Percentiles rank a stretch among this genome's conserved stretches.
Conservation (phyloP, 1,284 basidiomycete genomes). For the Papiliotrema terrestris region DNA sequence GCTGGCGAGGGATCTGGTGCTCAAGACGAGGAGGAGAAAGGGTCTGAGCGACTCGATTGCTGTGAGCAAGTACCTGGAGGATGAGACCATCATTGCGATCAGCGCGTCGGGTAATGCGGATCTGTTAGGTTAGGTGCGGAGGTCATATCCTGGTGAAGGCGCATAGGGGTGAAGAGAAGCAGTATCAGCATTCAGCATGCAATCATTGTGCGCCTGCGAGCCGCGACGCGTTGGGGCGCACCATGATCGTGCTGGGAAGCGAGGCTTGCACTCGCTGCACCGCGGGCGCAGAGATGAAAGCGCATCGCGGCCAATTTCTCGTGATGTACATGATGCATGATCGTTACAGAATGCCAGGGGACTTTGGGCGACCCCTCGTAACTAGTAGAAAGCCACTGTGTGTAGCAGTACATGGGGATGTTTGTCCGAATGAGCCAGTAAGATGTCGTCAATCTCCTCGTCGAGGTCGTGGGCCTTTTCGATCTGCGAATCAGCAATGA, state of each 20-base stretch:
- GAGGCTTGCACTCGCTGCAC: no score
- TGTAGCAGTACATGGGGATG: constrained; percentile 92
- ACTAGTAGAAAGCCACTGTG: constrained; percentile 78
- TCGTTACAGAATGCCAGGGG: no score
- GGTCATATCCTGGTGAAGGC: no score
- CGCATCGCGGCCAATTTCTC: no score
- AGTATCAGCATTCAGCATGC: no score
- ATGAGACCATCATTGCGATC: constrained; percentile 70
- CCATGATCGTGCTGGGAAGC: no score
- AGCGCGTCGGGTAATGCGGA: constrained; percentile 88
- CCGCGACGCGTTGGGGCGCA: no score
- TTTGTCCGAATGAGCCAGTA: constrained; percentile 76
- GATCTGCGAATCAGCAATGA: constrained; percentile 57
- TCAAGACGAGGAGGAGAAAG: constrained; percentile 95
- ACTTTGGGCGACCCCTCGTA: no score
- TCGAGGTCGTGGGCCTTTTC: constrained; percentile 83
- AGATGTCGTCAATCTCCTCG: constrained; percentile 81
- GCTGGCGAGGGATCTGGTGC: constrained; percentile 82
- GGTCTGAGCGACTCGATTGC: constrained; percentile 90
- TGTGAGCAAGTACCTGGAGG: constrained; percentile 89
- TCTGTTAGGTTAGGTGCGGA: constrained; percentile 59
- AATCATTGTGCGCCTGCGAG: no score
- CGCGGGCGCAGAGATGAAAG: no score
- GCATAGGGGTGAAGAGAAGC: not conserved
- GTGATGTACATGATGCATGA: no score